Conservation (phyloP, 2,329 filamentous ascomycete genomes). For the Aaosphaeria pasadenensis region DNA sequence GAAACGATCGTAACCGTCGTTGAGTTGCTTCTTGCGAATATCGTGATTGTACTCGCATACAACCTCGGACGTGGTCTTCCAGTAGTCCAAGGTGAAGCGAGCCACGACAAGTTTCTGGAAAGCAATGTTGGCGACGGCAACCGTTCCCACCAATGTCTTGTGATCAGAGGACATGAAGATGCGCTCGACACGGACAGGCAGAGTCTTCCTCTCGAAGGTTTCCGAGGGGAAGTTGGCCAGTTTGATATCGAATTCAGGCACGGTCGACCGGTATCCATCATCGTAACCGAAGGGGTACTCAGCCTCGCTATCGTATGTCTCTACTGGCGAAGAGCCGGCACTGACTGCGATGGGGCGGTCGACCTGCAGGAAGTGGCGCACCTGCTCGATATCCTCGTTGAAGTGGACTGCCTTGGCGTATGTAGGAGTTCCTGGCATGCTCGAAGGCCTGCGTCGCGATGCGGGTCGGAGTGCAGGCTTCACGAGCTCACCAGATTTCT, state of each 20-base stretch:
- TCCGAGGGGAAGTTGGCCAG: constrained; percentile 74
- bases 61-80: constrained; percentile 97
- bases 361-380: constrained; percentile 90
- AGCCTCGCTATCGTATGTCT: constrained; percentile 78
- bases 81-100: constrained; percentile 94
- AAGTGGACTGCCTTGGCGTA: constrained; percentile 98
- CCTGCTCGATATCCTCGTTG: constrained; percentile 92
- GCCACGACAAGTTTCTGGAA: constrained; percentile 89
- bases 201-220: constrained; percentile 61
- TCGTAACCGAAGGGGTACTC: constrained; percentile 80
- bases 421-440: constrained; percentile 95
- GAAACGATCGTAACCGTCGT: constrained; percentile 79
- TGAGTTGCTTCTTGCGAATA: constrained; percentile 63
- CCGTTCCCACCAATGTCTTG: constrained; percentile 77
- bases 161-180: constrained; percentile 87
- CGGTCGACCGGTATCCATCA: constrained; percentile 41
- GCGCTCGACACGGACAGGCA: constrained; percentile 77
- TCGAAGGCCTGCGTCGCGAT: constrained; percentile 79
- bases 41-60: constrained; percentile 83
- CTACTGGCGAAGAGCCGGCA: constrained; percentile 85
- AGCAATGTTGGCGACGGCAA: constrained; percentile 82
- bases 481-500: constrained; percentile 97
- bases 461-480: constrained; percentile 77
- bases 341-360: constrained; percentile 95
- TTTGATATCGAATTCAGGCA: constrained; percentile 82